A percentile compares a stretch with the other conserved stretches of the same genome.
phyloP scores from a whole-genome alignment of 2,329 filamentous ascomycete species.

The Akanthomyces lecanii region DNA sequence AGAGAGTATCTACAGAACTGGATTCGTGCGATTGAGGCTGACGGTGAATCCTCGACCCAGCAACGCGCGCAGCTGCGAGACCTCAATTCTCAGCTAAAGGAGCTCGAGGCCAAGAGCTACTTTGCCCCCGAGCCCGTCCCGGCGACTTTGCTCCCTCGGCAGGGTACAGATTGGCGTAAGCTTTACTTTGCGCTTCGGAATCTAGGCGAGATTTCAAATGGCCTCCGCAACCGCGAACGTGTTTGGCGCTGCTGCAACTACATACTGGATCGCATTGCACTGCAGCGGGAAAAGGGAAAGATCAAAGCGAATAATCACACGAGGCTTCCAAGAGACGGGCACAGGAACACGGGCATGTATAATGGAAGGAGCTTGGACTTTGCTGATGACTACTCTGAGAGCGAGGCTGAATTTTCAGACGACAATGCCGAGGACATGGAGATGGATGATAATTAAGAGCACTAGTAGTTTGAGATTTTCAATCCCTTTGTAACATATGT shows the following conservation, averaged over 20 bases:
- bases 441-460: not conserved
- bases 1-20: not conserved
- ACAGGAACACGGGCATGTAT: not conserved
- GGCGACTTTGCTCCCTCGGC: not conserved
- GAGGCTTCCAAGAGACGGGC: not conserved
- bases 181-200: slow-evolving; percentile 16
- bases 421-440: not conserved
- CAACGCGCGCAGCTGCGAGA: slow-evolving; percentile 4
- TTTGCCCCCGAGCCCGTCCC: slow-evolving; percentile 5
- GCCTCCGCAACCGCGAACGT: slow-evolving; percentile 19
- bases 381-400: slow-evolving; percentile 13
- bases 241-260: slow-evolving; percentile 18
- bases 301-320: not conserved
- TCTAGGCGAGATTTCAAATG: not conserved
- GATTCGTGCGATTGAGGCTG: not conserved
- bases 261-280: slow-evolving; percentile 13
- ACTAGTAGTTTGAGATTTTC: no score
- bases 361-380: not conserved
- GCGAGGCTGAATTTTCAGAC: slow-evolving; percentile 15
- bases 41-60: not conserved
- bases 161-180: slow-evolving; percentile 20
- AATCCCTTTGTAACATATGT: no score
- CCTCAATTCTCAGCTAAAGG: not conserved
- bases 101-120: not conserved
- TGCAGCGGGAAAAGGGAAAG: slow-evolving; percentile 7